Evolutionary conservation across 2,329 filamentous ascomycete genomes (phyloP).

Genomic region (Calonectria henricotiae): DNA sequence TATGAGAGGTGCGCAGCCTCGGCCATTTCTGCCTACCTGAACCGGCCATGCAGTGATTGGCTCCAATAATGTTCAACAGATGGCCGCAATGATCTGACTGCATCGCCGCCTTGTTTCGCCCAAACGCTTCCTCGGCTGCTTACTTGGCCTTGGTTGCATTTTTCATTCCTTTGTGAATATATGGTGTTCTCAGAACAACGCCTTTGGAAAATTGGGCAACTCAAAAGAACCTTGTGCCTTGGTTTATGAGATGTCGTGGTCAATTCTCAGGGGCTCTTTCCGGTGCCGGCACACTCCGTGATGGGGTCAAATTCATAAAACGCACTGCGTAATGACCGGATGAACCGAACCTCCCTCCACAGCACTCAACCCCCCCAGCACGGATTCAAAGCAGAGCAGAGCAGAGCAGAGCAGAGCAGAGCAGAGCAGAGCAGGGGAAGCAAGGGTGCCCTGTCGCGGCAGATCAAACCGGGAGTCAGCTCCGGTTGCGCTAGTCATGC

Average conservation of each 20-base stretch:
- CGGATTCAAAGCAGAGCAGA: background rate
- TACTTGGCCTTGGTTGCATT: background rate
- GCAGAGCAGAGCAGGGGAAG: background rate
- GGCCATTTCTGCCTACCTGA: background rate
- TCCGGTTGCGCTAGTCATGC: too few relatives aligned
- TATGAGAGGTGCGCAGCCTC: background rate
- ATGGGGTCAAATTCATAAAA: background rate
- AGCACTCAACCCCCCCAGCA: background rate
- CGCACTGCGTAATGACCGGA: background rate
- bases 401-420: too few relatives aligned
- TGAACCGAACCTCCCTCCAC: background rate
- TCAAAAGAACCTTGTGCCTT: background rate
- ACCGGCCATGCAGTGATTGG: background rate
- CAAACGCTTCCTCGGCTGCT: background rate
- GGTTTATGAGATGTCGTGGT: too few relatives aligned
- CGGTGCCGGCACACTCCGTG: background rate
- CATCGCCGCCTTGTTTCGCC: background rate
- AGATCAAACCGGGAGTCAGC: background rate
- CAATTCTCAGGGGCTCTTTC: too few relatives aligned
- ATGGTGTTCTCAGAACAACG: background rate
- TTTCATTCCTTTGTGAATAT: background rate
- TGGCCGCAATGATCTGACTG: background rate
- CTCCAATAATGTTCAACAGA: background rate
- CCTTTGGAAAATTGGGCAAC: background rate
- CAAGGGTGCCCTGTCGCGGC: background rate